Evolutionary conservation across 805 yeast genomes (phyloP).

Genomic region (Kluyveromyces nonfermentans): DNA sequence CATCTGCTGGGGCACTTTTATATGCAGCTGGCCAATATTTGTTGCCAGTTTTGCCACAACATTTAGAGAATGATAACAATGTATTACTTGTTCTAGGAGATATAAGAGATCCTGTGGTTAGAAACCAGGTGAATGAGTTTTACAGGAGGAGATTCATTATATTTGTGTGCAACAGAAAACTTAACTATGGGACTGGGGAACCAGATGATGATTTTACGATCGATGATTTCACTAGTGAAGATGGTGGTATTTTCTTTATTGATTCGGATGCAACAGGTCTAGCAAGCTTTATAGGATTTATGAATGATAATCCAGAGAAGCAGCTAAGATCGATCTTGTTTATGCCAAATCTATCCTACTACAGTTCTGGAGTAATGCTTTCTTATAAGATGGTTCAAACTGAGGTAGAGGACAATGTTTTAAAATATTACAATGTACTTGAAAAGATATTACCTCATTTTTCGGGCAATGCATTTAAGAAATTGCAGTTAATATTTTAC

Average conservation of each 20-base stretch:
- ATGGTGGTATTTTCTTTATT: conserved; percentile 23
- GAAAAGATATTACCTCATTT: conserved; percentile 18
- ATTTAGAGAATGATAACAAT: conserved; percentile 6
- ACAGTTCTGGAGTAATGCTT: conserved; percentile 19
- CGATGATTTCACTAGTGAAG: conserved; percentile 11
- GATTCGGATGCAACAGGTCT: conserved; percentile 20
- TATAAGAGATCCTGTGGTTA: conserved; percentile 28
- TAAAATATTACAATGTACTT: conserved; percentile 17
- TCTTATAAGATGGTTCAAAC: conserved; percentile 14
- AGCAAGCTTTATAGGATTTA: conserved; percentile 12
- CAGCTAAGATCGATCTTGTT: conserved; percentile 20
- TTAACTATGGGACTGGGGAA: conserved; percentile 3
- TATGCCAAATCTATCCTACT: conserved; percentile 27
- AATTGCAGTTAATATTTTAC: conserved; percentile 20
- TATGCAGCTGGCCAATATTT: conserved; percentile 10
- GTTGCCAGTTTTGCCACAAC: conserved; percentile 6
- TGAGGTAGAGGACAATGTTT: conserved; percentile 20
- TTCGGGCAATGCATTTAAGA: conserved; percentile 3
- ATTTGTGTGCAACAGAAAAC: conserved; percentile 23
- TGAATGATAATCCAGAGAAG: conserved; percentile 8
- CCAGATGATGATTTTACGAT: conserved; percentile 5
- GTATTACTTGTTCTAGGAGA: conserved; percentile 25
- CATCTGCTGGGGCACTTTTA: conserved; percentile 12
- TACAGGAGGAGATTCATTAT: conserved; percentile 27
- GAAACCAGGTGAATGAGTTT: conserved; percentile 29